Evolutionary conservation across 2,329 filamentous ascomycete species (phyloP), one percentile per base, ranked within the genome.

Genomic region (Leptographium radiaticola): DNA sequence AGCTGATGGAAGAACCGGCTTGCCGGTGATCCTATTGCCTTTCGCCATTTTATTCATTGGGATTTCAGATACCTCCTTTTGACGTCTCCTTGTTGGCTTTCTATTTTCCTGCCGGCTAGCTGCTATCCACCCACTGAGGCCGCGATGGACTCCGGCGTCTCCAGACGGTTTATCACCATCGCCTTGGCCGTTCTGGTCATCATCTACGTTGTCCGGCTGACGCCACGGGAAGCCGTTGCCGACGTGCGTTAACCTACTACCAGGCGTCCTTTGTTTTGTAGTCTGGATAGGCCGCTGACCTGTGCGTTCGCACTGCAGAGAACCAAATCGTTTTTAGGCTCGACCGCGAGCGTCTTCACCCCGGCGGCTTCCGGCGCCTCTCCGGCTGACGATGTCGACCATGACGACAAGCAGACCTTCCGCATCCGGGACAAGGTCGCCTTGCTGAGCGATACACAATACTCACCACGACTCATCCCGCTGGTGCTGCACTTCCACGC

Each of bases 401-500:
- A 20, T 16, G 40, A 16, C 16, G 6, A 3, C n/a, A 47, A 40
- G 15, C 25, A 18, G n/a, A 46, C 43, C 25, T 16, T 36, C 20
- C 54, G 43, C 13, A 60, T 60, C 16, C 45, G 25, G 10, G 56
- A 60, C 52, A 53, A 53, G 50, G 59, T 62, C 43, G 63, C 61
- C 54, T 52, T 65, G 34, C 58, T 65, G 39, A 60, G 61, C 53
- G 62, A 64, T 54, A 62, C 62, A 8, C 74, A 80, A 31, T 76
- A 75, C 0, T 65, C 79, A 0, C 56, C 81, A 1, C 69, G 55
- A 33, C 65, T 67, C 5, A 65, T 62, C 51, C 55, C 65, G 13
- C 58, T 62, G 33, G 63, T 61, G 9, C 62, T 67, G 15, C 68
- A 67, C 4, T 63, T 70, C 36, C 60, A 64, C 6, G 53, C 56